Evolutionary conservation across 1,139 yeast genomes (phyloP), one percentile per base, ranked within the genome.

Genomic region (Lodderomyces theae): DNA sequence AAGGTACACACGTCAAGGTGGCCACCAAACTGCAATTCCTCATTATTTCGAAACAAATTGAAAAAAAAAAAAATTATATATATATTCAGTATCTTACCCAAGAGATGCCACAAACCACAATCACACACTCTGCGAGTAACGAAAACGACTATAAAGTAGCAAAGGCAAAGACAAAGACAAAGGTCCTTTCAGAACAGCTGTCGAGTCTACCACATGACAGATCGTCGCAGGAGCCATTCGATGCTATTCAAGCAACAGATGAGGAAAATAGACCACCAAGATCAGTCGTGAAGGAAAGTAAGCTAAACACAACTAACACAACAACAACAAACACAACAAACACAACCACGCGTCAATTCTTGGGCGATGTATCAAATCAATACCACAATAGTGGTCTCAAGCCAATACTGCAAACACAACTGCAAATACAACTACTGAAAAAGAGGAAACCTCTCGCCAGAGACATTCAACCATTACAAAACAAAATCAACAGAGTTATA

Each of bases 301-400:
- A 37, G 23, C 19, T 18, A 5, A 15, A 33, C 18, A 11, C 39
- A 18, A 28, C 31, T 5, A 32, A 26, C 37, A 29, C 36, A n/a
- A n/a, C n/a, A n/a, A n/a, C n/a, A n/a, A n/a, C n/a, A n/a, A n/a
- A n/a, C 13, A n/a, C 35, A 15, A 23, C 39, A 15, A 28, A 34
- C 24, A 31, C 38, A 36, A 35, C 45, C 38, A 42, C 51, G 34
- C 62, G 75, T 43, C 64, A 56, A 38, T 64, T 61, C 46, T 53
- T 70, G 41, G 71, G 67, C n/a, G 74, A 70, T 47, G 68, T 70
- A 11, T 67, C 75, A 34, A 64, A 65, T 44, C 73, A 69, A 41
- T 64, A 37, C 23, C 32, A 28, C 16, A 24, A 24, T 12, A 28
- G 32, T 12, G 18, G 15, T 4, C 13, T 26, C 22, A 18, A 25